Base-by-base conservation (phyloP, 2,329 filamentous ascomycete genomes). In the Celoporthe dispersa region DNA sequence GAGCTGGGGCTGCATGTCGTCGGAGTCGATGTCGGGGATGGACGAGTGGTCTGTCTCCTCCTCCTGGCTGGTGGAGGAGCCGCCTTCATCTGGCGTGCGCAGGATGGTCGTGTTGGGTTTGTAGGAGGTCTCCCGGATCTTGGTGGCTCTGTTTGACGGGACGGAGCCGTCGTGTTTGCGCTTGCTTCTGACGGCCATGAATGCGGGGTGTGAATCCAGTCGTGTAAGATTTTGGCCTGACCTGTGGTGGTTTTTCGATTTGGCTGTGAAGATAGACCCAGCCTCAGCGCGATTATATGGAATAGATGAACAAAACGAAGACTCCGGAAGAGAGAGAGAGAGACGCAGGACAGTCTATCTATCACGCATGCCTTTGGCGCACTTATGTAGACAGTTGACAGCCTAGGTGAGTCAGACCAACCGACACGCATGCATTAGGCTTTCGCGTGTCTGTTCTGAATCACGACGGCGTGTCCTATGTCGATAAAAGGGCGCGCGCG, bases 1-100 rank as follows among this genome's bases (percentile, higher is more conserved):
- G 3, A 86, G 81, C 70, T 84, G 82, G 1, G 77, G 68, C 14
- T 76, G 75, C 80, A 82, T 82, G 53, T 78, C 76, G 57, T 61
- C 35, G 31, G 25, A 33, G 31, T 33, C 11, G 51, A 11, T 33
- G 4, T 28, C 16, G 31, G 12, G 7, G 48, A 22, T 35, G 62
- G 44, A 22, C 3, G 41, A 19, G 41, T 19, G 16, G 9, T 48
- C 44, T 9, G 44, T 48, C 44, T 19, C 41, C 19, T 8, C 22
- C 4, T 48, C 6, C 16, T 48, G 19, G 44, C 3, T n/a, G 44
- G 9, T 48, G 19, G 44, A n/a, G 1, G 41, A 22, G 44, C 9
- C 19, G 44, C 5, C 44, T 48, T 37, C 12, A 14, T 25, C 11
- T 8, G 39, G 39, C 14, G 44, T 33, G 19, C 69, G 67, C 33